Evolutionary conservation across 1,139 yeast genomes (phyloP).

Genomic region (Lodderomyces metapsilosis): DNA sequence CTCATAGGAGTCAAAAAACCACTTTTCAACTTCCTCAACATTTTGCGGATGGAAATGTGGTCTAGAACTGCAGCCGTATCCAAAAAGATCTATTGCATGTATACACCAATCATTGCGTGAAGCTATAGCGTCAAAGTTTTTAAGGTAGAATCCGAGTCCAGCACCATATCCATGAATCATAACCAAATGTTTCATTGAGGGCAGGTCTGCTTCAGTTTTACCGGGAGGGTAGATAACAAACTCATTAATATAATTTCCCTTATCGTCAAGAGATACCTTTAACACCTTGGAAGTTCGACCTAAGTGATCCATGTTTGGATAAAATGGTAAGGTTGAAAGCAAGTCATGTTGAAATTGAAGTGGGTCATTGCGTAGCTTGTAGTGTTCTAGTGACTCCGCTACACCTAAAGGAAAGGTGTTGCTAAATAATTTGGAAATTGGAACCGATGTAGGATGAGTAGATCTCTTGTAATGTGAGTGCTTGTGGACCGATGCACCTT

Average conservation of each 20-base stretch:
- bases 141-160: conserved; percentile 67
- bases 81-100: conserved; percentile 72
- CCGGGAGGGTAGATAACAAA: conserved; percentile 53
- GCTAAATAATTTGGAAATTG: conserved; percentile 49
- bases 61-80: conserved; percentile 73
- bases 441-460: conserved; percentile 65
- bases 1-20: conserved; percentile 53
- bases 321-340: conserved; percentile 40
- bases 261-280: conserved; percentile 38
- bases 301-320: conserved; percentile 28
- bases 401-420: conserved; percentile 59
- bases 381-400: conserved; percentile 53
- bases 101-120: conserved; percentile 51
- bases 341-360: conserved; percentile 54
- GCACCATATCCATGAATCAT: conserved; percentile 80
- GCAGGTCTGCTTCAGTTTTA: conserved; percentile 23
- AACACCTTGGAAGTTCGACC: conserved; percentile 36
- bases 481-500: background rate
- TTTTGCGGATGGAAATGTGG: conserved; percentile 40
- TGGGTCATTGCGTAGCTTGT: conserved; percentile 36
- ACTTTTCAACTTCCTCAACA: conserved; percentile 42
- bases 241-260: conserved; percentile 57
- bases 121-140: conserved; percentile 52
- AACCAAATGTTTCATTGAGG: conserved; percentile 51
- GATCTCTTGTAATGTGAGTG: conserved; percentile 37